Evolutionary conservation across 371 early-diverging fungal species (phyloP).

Genomic region (Haplosporangium sp.): DNA sequence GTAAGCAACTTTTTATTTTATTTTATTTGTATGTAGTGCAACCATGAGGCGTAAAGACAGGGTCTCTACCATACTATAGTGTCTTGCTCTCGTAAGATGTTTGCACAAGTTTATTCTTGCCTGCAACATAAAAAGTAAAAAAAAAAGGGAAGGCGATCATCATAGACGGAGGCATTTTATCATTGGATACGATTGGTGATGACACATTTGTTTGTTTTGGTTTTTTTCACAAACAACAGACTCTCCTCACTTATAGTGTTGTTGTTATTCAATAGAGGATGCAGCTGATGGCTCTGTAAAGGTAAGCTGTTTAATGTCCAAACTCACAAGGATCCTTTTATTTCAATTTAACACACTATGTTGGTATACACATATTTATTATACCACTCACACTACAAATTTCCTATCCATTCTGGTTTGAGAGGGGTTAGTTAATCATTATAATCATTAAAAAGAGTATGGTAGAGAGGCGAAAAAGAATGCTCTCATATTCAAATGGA

Average conservation of each 20-base stretch:
- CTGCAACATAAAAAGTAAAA: neutral
- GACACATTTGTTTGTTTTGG: neutral
- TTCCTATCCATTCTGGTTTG: too few species aligned
- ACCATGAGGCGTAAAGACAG: slow-evolving; percentile 1
- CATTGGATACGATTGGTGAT: slow-evolving; percentile 1
- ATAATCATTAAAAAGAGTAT: neutral
- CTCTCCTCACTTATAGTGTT: neutral
- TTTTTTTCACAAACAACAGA: neutral
- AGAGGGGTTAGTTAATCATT: neutral
- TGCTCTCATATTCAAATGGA: slow-evolving; percentile 12
- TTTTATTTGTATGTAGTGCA: neutral
- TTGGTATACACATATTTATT: neutral
- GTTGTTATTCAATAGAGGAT: neutral
- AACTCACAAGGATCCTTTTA: neutral
- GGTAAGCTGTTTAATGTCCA: neutral
- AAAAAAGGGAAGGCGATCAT: neutral
- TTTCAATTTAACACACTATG: neutral
- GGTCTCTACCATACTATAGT: neutral
- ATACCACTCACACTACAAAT: neutral
- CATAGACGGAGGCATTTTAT: neutral
- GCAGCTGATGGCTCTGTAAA: slow-evolving; percentile 8
- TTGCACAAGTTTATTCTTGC: neutral
- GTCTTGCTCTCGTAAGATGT: neutral
- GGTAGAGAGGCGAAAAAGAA: neutral
- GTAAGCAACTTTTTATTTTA: slow-evolving; percentile 10